Percentiles rank a stretch among this genome's conserved stretches.
Evolutionary conservation across 139 green algal species (phyloP).

Genomic region (Picochlorum sp.): DNA sequence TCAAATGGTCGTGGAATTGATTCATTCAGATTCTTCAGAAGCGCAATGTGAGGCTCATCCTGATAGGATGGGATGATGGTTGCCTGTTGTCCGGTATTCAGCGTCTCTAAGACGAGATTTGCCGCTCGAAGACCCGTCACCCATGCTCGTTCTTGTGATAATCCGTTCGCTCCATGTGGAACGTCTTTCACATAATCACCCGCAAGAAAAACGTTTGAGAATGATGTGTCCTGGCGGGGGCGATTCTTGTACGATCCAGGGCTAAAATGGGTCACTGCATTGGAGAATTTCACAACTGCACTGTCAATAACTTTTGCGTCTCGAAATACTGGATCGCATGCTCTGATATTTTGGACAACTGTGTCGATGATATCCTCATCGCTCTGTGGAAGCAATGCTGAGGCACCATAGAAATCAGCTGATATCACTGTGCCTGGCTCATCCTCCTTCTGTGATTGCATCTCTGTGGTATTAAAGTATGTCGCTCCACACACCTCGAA

Average conservation of each 20-base stretch:
- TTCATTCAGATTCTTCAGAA: conserved; percentile 32
- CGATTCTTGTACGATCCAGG: conserved; percentile 51
- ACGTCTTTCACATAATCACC: conserved; percentile 83
- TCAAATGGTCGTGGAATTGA: not conserved
- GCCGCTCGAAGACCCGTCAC: conserved; percentile 73
- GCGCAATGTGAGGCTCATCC: conserved; percentile 76
- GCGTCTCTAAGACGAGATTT: conserved; percentile 52
- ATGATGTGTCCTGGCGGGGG: conserved; percentile 56
- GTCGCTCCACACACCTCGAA: conserved; percentile 75
- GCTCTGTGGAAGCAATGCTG: conserved; percentile 61
- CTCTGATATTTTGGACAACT: conserved; percentile 45
- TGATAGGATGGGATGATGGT: conserved; percentile 40
- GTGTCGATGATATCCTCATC: conserved; percentile 67
- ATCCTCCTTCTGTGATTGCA: conserved; percentile 80
- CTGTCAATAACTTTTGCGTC: conserved; percentile 52
- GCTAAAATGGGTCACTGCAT: conserved; percentile 83
- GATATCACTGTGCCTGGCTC: conserved; percentile 69
- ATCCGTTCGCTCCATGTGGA: conserved; percentile 65
- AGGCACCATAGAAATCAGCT: conserved; percentile 76
- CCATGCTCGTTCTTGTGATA: conserved; percentile 72
- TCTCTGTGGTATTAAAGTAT: conserved; percentile 78
- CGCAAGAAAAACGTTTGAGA: conserved; percentile 65
- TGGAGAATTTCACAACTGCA: conserved; percentile 57
- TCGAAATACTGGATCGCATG: conserved; percentile 67
- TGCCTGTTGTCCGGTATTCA: conserved; percentile 35